Evolutionary conservation across 768 basidiomycete species (phyloP).

Genomic region (Mycena amicta): DNA sequence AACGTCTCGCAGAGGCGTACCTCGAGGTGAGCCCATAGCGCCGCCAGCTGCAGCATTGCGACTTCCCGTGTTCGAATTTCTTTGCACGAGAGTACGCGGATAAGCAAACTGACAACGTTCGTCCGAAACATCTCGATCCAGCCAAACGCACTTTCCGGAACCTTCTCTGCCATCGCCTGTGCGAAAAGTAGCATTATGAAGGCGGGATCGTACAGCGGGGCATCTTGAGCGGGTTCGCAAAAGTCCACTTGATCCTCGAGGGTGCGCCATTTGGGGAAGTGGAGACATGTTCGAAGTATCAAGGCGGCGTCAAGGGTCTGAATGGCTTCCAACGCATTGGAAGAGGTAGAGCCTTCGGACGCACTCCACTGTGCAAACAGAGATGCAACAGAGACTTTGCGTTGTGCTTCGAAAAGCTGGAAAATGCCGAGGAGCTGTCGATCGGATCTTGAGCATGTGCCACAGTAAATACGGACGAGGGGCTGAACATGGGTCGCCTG

Average conservation of each 20-base stretch:
- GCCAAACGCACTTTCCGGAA: slow-evolving; percentile 59
- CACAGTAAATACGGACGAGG: slow-evolving; percentile 72
- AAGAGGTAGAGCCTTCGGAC: slow-evolving; percentile 42
- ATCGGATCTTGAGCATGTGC: slow-evolving; percentile 69
- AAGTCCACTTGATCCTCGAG: slow-evolving; percentile 38
- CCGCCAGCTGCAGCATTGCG: slow-evolving; percentile 62
- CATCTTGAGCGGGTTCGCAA: slow-evolving; percentile 34
- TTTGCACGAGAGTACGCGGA: slow-evolving; percentile 72
- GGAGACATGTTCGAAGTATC: slow-evolving; percentile 70
- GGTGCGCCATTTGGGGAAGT: slow-evolving; percentile 68
- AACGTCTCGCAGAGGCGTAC: slow-evolving; percentile 40
- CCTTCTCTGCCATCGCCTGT: slow-evolving; percentile 62
- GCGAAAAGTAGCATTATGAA: slow-evolving; percentile 72
- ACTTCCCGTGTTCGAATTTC: slow-evolving; percentile 60
- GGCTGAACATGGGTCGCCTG: slow-evolving; percentile 84
- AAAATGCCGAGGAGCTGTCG: slow-evolving; percentile 72
- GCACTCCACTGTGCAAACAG: slow-evolving; percentile 71
- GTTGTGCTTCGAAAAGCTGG: slow-evolving; percentile 73
- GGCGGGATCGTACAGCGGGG: slow-evolving; percentile 74
- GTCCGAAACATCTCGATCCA: slow-evolving; percentile 89
- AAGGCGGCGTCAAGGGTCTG: slow-evolving; percentile 67
- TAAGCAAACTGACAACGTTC: slow-evolving; percentile 72
- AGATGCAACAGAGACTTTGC: slow-evolving; percentile 62
- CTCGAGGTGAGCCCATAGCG: slow-evolving; percentile 61
- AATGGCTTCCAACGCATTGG: slow-evolving; percentile 62